These are phyloP conservation scores for Blastocystis sp. DNA, from an alignment of 352 stramenopile species.

Conservation along the genomic window DNA sequence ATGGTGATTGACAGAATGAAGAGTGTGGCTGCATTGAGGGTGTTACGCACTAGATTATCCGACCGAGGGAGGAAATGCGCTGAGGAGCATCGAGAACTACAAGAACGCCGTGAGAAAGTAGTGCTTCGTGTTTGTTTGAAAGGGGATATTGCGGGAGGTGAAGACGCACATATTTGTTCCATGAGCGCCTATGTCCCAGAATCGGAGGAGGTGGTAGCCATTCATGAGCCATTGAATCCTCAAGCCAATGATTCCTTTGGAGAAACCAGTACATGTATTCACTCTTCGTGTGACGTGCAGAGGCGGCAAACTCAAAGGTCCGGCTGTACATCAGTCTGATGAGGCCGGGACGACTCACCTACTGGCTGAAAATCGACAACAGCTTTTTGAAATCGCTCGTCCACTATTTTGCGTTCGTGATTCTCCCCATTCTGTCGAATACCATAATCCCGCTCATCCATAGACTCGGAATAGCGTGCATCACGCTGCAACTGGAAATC, in stretches of 20 bases:
- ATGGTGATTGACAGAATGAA: background rate
- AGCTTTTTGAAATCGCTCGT: slow-evolving; percentile 49
- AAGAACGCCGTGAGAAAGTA: background rate
- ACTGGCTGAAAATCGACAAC: slow-evolving; percentile 56
- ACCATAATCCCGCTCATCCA: background rate
- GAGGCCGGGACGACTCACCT: slow-evolving; percentile 42
- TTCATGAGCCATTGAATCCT: slow-evolving; percentile 4
- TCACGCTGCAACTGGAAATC: slow-evolving; percentile 23
- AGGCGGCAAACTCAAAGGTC: background rate
- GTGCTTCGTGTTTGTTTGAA: background rate
- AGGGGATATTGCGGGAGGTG: background rate
- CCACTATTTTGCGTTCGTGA: slow-evolving; percentile 58
- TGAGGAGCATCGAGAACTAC: background rate
- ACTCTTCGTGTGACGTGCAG: background rate
- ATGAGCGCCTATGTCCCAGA: background rate
- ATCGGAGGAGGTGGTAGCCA: slow-evolving; percentile 7
- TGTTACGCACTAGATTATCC: background rate
- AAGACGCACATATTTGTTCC: background rate
- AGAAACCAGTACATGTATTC: background rate
- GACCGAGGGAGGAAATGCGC: background rate
- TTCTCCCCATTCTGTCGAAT: slow-evolving; percentile 32
- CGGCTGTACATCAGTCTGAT: slow-evolving; percentile 65
- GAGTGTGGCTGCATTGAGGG: background rate
- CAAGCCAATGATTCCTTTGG: background rate
- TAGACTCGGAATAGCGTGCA: slow-evolving; percentile 12